phyloP scores from a whole-genome alignment of 768 basidiomycete species.

The Leccinum variicolor region DNA sequence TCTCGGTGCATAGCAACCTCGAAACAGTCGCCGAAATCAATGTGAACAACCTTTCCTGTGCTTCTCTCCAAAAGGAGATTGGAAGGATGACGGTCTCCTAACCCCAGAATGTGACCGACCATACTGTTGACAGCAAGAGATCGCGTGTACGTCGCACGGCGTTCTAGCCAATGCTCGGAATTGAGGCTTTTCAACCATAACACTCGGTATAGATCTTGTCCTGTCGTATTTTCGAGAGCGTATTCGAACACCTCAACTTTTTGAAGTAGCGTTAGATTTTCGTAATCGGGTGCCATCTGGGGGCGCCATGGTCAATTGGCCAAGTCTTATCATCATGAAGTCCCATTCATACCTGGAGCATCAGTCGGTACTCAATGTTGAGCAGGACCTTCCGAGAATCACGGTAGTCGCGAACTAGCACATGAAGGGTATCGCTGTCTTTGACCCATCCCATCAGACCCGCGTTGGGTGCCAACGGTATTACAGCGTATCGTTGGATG shows the following conservation, averaged over 20 bases:
- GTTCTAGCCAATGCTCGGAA: slow-evolving; percentile 97
- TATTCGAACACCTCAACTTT: slow-evolving; percentile 99
- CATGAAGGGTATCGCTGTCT: slow-evolving; percentile 93
- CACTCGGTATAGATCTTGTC: slow-evolving; percentile 95
- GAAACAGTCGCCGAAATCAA: slow-evolving; percentile 97
- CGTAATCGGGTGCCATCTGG: slow-evolving; percentile 99
- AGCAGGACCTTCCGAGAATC: slow-evolving; percentile 94
- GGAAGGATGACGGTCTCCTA: slow-evolving; percentile 97
- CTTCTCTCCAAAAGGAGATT: slow-evolving; percentile 90
- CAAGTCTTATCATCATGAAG: slow-evolving; percentile 52
- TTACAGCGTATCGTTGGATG: slow-evolving; percentile 90
- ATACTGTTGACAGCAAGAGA: slow-evolving; percentile 96
- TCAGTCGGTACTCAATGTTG: slow-evolving; percentile 97
- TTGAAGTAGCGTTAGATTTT: slow-evolving; percentile 88
- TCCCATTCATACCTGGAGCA: slow-evolving; percentile 77
- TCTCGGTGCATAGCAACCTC: slow-evolving; percentile 97
- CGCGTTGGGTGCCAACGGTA: slow-evolving; percentile 92
- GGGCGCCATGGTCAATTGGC: slow-evolving; percentile 1
- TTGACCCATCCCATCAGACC: slow-evolving; percentile 95
- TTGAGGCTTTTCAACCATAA: slow-evolving; percentile 94
- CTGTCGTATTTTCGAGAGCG: slow-evolving; percentile 96
- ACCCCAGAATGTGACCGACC: slow-evolving; percentile 96
- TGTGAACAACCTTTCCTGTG: slow-evolving; percentile 94
- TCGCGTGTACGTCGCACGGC: slow-evolving; percentile 92
- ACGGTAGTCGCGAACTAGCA: slow-evolving; percentile 93